A percentile compares a stretch with the other conserved stretches of the same genome.
phyloP scores from a whole-genome alignment of 768 basidiomycete genomes.

The Leucogyrophana mollusca region DNA sequence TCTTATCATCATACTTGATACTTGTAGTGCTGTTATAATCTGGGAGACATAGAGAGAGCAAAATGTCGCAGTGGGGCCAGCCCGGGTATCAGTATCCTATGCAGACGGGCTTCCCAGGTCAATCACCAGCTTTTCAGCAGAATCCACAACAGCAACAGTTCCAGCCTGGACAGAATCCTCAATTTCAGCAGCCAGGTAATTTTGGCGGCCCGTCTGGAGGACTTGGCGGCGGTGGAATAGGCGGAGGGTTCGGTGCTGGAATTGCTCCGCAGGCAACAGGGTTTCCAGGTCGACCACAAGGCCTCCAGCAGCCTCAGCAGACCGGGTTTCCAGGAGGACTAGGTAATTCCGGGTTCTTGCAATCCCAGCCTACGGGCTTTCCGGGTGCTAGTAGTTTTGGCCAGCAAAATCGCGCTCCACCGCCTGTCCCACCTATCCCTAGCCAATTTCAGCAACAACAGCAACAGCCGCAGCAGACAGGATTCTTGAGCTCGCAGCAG shows the following conservation, averaged over 20 bases:
- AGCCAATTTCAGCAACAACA: slow-evolving; percentile 56
- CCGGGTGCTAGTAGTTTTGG: slow-evolving; percentile 28
- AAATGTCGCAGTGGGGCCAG: slow-evolving; percentile 80
- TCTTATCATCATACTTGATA: neutral
- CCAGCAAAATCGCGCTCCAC: slow-evolving; percentile 49
- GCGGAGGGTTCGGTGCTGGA: slow-evolving; percentile 35
- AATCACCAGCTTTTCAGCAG: slow-evolving; percentile 42
- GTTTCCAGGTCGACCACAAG: slow-evolving; percentile 37
- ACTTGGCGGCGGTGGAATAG: slow-evolving; percentile 27
- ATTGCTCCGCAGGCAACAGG: slow-evolving; percentile 66
- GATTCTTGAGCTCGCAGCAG: slow-evolving; percentile 57
- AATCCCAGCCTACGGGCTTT: slow-evolving; percentile 55
- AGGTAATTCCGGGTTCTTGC: slow-evolving; percentile 36
- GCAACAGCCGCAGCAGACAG: slow-evolving; percentile 40
- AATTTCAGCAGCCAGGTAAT: slow-evolving; percentile 41
- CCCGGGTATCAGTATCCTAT: slow-evolving; percentile 71
- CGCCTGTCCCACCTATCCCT: slow-evolving; percentile 67
- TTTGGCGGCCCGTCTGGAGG: slow-evolving; percentile 27
- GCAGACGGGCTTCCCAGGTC: slow-evolving; percentile 62
- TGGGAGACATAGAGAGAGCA: slow-evolving; percentile 10
- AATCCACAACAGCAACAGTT: slow-evolving; percentile 46
- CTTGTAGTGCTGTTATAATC: neutral
- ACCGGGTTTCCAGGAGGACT: slow-evolving; percentile 43
- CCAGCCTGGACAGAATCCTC: slow-evolving; percentile 36
- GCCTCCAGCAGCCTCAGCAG: slow-evolving; percentile 43